Conservation (phyloP, 2,329 filamentous ascomycete genomes). For the Colletotrichum melonis region DNA sequence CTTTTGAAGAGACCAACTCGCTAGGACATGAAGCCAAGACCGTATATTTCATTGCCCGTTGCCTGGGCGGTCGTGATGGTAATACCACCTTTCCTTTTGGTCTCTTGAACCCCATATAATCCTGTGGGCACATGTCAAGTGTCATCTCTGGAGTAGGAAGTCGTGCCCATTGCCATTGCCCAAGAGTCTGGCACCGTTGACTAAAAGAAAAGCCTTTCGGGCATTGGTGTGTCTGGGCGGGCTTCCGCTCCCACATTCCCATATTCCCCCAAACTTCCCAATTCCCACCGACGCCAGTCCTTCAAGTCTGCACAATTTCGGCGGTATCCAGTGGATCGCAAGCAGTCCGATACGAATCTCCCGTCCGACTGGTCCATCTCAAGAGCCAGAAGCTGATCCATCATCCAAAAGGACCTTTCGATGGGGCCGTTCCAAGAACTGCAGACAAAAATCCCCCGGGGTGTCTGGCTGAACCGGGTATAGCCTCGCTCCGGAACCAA, state of each 20-base stretch:
- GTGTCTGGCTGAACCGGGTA: slow-evolving; percentile 19
- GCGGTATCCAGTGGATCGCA: slow-evolving; percentile 26
- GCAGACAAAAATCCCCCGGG: slow-evolving; percentile 36
- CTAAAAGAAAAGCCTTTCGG: slow-evolving; percentile 12
- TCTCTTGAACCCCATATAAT: slow-evolving; percentile 9
- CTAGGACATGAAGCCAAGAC: slow-evolving; percentile 19
- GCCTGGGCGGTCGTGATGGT: not conserved
- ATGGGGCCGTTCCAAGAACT: slow-evolving; percentile 34
- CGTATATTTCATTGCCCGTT: not conserved
- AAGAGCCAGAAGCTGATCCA: not conserved
- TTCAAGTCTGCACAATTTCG: slow-evolving; percentile 22
- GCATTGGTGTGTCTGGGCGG: slow-evolving; percentile 5
- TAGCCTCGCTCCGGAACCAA: slow-evolving; percentile 20
- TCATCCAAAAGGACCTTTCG: slow-evolving; percentile 6
- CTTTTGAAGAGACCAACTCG: slow-evolving; percentile 18
- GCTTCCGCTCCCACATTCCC: slow-evolving; percentile 3
- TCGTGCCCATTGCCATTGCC: not conserved
- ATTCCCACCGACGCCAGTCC: not conserved
- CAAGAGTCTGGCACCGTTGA: slow-evolving; percentile 20
- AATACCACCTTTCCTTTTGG: slow-evolving; percentile 21
- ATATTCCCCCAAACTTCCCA: not conserved
- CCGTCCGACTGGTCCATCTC: slow-evolving; percentile 28
- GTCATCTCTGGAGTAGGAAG: not conserved
- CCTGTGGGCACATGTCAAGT: not conserved
- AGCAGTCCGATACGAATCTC: slow-evolving; percentile 10